phyloP scores from a whole-genome alignment of 2,329 filamentous ascomycete genomes.

The Fusarium proliferatum region DNA sequence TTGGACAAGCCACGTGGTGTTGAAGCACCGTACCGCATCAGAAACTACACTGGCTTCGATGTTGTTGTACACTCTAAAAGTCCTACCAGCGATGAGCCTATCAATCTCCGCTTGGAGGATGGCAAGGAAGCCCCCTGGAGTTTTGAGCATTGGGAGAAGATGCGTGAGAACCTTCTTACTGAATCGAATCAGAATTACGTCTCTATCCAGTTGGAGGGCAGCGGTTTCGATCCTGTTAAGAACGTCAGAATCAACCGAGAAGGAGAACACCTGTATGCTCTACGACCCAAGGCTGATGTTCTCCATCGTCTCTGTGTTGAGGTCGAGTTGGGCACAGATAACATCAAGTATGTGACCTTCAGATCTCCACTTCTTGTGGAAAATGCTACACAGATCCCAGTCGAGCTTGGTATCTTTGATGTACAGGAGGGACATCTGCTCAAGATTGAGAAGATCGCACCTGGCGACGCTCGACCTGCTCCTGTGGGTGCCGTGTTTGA shows the following conservation, averaged over 20 bases:
- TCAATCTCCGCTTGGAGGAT: slow-evolving; percentile 82
- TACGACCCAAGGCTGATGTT: slow-evolving; percentile 86
- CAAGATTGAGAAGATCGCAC: slow-evolving; percentile 97
- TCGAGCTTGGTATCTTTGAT: slow-evolving; percentile 93
- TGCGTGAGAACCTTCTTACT: slow-evolving; percentile 89
- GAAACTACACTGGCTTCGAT: slow-evolving; percentile 96
- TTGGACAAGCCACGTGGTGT: slow-evolving; percentile 91
- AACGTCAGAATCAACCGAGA: slow-evolving; percentile 93
- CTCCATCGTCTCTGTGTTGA: slow-evolving; percentile 93
- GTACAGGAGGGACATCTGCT: slow-evolving; percentile 87
- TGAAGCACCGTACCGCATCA: slow-evolving; percentile 92
- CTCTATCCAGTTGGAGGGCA: slow-evolving; percentile 86
- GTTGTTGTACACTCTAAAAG: slow-evolving; percentile 85
- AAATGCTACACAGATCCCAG: slow-evolving; percentile 95
- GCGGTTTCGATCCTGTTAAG: slow-evolving; percentile 90
- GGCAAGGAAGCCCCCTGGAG: slow-evolving; percentile 94
- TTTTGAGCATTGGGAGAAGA: slow-evolving; percentile 96
- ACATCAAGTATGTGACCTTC: slow-evolving; percentile 97
- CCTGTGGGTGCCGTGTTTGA: slow-evolving; percentile 92
- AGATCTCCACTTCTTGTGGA: slow-evolving; percentile 91
- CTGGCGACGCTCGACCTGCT: slow-evolving; percentile 88
- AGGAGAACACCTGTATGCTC: slow-evolving; percentile 88
- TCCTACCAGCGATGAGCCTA: slow-evolving; percentile 71
- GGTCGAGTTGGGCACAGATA: slow-evolving; percentile 89
- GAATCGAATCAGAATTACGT: slow-evolving; percentile 85